Conservation (phyloP, 163 green algal species). For the Chloromonas sp. region DNA sequence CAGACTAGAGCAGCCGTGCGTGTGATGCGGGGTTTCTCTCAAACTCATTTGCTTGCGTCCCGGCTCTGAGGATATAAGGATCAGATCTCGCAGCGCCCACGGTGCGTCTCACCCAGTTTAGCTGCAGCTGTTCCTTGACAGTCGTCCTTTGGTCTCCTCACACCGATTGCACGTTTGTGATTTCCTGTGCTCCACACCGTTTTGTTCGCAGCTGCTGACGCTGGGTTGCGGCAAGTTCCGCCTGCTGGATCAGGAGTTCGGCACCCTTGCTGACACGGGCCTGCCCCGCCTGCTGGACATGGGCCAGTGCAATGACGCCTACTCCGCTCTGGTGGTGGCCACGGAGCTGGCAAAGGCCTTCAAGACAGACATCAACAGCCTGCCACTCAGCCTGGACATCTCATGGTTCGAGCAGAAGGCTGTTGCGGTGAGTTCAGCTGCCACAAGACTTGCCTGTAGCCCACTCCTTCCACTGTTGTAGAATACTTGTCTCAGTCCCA, state of each 20-base stretch:
- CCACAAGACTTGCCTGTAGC: too few relatives aligned
- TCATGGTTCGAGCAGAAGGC: conserved; percentile 71
- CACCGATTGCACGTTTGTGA: neutral
- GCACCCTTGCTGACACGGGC: conserved; percentile 50
- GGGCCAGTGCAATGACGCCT: conserved; percentile 70
- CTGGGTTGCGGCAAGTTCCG: conserved; percentile 76
- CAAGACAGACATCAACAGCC: conserved; percentile 65
- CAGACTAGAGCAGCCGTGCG: too few relatives aligned
- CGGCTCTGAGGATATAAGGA: too few relatives aligned
- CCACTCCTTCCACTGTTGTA: too few relatives aligned
- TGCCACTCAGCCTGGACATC: conserved; percentile 68
- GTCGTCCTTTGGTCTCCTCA: too few relatives aligned
- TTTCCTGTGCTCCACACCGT: neutral
- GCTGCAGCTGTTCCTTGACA: too few relatives aligned
- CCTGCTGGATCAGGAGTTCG: conserved; percentile 64
- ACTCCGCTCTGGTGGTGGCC: conserved; percentile 60
- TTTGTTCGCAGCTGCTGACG: conserved; percentile 40
- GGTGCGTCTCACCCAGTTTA: too few relatives aligned
- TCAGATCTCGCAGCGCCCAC: too few relatives aligned
- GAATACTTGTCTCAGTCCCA: too few relatives aligned
- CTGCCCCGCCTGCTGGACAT: conserved; percentile 73
- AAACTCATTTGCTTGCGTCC: too few relatives aligned
- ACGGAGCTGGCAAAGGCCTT: conserved; percentile 62
- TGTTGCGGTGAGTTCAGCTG: conserved; percentile 32
- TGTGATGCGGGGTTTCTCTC: too few relatives aligned